A percentile compares a stretch with the other conserved stretches of the same genome.
Conservation (phyloP, 352 stramenopile genomes). For the Pythium brachiatum region DNA sequence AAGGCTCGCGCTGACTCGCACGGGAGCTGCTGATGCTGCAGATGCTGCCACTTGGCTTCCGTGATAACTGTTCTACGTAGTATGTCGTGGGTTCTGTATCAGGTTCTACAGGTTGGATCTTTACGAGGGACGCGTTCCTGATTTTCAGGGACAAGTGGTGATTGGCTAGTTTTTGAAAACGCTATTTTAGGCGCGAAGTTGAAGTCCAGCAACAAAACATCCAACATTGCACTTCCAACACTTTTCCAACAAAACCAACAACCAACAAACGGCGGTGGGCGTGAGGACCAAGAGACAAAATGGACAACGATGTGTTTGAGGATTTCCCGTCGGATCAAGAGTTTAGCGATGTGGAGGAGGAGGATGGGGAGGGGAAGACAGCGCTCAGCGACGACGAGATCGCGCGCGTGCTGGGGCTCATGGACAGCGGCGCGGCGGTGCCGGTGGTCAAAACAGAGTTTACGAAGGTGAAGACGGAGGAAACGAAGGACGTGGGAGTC, state of each 20-base stretch:
- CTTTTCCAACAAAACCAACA: not conserved
- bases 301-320: slow-evolving; percentile 42
- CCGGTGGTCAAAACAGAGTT: too few relatives aligned
- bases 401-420: slow-evolving; percentile 43
- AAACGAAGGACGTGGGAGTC: too few relatives aligned
- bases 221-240: not conserved
- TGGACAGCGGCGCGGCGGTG: slow-evolving; percentile 10
- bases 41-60: not conserved
- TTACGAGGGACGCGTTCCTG: slow-evolving; percentile 2
- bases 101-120: slow-evolving; percentile 2
- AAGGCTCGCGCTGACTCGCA: not conserved
- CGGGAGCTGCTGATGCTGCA: too few relatives aligned
- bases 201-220: slow-evolving; percentile 12
- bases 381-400: slow-evolving; percentile 43
- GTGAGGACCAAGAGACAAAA: not conserved
- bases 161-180: slow-evolving; percentile 13
- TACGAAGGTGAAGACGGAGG: not conserved
- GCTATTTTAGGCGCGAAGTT: slow-evolving; percentile 18
- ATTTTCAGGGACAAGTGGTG: not conserved
- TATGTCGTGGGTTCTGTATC: not conserved
- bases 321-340: slow-evolving; percentile 49
- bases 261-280: not conserved
- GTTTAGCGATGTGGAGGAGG: slow-evolving; percentile 26
- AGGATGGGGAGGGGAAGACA: slow-evolving; percentile 15
- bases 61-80: not conserved